Percentiles rank a stretch among this genome's conserved stretches.
Conservation (phyloP, 2,329 filamentous ascomycete species). For the Aspergillus sp. region DNA sequence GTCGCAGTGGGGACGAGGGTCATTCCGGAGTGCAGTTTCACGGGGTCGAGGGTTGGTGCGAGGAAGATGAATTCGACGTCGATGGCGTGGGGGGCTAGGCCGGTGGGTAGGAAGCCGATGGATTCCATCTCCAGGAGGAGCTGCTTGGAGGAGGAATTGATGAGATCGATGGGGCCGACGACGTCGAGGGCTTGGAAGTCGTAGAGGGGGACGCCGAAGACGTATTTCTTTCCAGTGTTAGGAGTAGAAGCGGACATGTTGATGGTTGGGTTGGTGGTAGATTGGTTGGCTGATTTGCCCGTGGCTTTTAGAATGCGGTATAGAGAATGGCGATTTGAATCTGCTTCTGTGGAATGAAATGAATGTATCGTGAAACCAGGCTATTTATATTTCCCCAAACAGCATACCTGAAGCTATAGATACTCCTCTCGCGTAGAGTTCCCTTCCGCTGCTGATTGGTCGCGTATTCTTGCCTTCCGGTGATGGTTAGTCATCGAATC, state of each 20-base stretch:
- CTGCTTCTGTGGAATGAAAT: too few species aligned
- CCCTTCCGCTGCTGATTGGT: not conserved
- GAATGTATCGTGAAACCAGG: not conserved
- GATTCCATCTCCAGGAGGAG: not conserved
- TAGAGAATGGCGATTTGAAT: too few species aligned
- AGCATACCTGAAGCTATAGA: not conserved
- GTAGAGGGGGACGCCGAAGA: not conserved
- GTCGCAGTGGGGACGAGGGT: not conserved
- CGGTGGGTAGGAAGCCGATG: too few species aligned
- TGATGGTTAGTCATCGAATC: not conserved
- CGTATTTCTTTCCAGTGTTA: not conserved
- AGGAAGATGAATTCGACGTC: not conserved
- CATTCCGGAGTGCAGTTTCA: not conserved
- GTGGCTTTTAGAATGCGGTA: too few species aligned
- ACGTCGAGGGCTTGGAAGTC: not conserved
- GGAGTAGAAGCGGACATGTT: not conserved
- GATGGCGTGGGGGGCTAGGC: not conserved
- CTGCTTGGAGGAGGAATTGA: not conserved
- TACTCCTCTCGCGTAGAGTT: not conserved
- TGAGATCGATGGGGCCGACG: not conserved
- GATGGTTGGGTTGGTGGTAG: too few species aligned
- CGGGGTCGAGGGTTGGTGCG: not conserved
- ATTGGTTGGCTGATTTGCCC: not conserved
- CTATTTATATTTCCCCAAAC: not conserved
- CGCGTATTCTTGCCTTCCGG: not conserved